Evolutionary conservation across 2,329 filamentous ascomycete species (phyloP).

Genomic region (Paecilomyces sp.): DNA sequence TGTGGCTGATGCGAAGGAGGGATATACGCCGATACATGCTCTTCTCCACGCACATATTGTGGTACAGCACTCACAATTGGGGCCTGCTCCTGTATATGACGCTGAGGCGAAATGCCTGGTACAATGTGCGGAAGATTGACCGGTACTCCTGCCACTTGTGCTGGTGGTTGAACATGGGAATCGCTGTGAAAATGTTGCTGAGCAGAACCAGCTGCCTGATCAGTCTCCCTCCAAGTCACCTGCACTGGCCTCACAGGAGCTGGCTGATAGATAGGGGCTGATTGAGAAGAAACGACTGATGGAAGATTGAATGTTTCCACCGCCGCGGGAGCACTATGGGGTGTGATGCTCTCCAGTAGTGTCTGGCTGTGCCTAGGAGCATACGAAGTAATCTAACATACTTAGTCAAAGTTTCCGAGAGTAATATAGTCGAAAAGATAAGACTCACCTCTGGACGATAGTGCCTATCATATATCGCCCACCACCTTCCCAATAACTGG

Average conservation of each 20-base stretch:
- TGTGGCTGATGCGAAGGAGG: constrained; percentile 1
- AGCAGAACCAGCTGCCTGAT: neutral
- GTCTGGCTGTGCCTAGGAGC: neutral
- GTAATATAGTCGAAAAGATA: neutral
- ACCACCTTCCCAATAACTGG: constrained; percentile 83
- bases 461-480: constrained; percentile 87
- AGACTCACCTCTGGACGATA: constrained; percentile 46
- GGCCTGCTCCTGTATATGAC: neutral
- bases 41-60: constrained; percentile 39
- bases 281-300: neutral
- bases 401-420: neutral
- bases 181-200: neutral
- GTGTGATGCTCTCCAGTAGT: neutral
- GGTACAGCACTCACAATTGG: constrained; percentile 32
- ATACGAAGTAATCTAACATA: neutral
- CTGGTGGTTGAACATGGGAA: neutral
- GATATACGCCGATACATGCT: constrained; percentile 30
- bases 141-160: neutral
- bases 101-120: neutral
- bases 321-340: neutral
- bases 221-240: neutral
- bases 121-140: neutral
- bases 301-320: neutral
- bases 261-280: neutral
- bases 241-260: neutral